Evolutionary conservation across 345 rosid species (phyloP).

Genomic region (Acer saccharum): DNA sequence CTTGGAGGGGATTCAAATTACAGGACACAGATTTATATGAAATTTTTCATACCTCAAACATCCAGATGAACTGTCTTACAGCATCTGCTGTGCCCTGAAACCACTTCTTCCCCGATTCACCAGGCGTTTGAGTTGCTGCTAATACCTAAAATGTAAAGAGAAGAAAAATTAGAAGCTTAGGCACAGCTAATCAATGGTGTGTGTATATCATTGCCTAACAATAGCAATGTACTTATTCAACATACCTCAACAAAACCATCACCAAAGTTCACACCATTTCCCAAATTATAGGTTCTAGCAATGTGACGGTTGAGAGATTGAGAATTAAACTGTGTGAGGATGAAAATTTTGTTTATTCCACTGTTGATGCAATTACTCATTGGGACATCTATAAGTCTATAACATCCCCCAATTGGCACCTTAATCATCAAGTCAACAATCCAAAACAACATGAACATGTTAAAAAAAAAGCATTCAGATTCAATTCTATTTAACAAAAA

Average conservation of each 20-base stretch:
- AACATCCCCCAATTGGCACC: conserved; percentile 90
- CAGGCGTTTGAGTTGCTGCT: conserved; percentile 90
- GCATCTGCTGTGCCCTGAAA: conserved; percentile 98
- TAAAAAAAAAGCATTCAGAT: background rate
- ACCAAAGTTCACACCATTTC: conserved; percentile 70
- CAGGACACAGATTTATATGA: background rate
- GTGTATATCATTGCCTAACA: background rate
- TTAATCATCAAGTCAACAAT: conserved; percentile 26
- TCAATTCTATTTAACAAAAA: background rate
- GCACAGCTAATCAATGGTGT: background rate
- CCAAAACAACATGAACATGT: conserved; percentile 5
- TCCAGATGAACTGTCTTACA: conserved; percentile 80
- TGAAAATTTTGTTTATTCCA: conserved; percentile 80
- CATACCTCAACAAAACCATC: conserved; percentile 85
- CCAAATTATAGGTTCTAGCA: conserved; percentile 64
- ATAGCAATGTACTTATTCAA: background rate
- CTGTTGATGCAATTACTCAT: conserved; percentile 93
- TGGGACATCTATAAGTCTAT: conserved; percentile 82
- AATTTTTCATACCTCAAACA: conserved; percentile 63
- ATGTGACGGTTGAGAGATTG: conserved; percentile 83
- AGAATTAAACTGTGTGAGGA: conserved; percentile 90
- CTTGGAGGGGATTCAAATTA: background rate
- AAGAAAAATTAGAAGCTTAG: conserved; percentile 19
- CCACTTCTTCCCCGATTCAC: conserved; percentile 85
- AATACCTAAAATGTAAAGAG: conserved; percentile 47